Percentiles rank a stretch among this genome's conserved stretches.
Evolutionary conservation across 768 basidiomycete genomes (phyloP).

Genomic region (Tulasnella sp.): DNA sequence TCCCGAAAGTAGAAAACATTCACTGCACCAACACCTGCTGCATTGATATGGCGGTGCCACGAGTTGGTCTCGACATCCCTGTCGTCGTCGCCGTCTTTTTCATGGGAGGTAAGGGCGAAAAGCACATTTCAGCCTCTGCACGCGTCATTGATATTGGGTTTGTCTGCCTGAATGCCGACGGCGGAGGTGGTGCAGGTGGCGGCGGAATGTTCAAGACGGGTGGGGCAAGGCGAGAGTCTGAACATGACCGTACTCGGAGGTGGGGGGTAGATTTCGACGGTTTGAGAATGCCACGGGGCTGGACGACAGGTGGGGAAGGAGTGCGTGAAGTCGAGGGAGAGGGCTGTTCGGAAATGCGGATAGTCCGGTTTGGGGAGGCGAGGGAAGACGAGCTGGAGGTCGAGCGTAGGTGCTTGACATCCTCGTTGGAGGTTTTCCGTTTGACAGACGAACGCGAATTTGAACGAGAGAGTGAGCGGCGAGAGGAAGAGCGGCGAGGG

Average conservation of each 20-base stretch:
- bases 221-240: too few relatives aligned
- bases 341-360: background rate
- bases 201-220: too few relatives aligned
- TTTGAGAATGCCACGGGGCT: constrained; percentile 7
- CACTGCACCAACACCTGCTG: too few relatives aligned
- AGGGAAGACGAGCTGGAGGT: background rate
- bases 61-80: too few relatives aligned
- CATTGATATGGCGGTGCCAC: too few relatives aligned
- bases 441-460: background rate
- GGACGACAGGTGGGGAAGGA: background rate
- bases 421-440: background rate
- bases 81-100: too few relatives aligned
- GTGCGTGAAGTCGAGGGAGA: background rate
- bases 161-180: too few relatives aligned
- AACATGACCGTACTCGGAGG: background rate
- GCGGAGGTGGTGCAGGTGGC: too few relatives aligned
- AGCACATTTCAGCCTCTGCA: too few relatives aligned
- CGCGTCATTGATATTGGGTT: too few relatives aligned
- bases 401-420: background rate
- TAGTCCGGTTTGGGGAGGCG: background rate
- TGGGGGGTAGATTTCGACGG: background rate
- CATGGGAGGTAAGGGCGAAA: too few relatives aligned
- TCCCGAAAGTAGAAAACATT: too few relatives aligned
- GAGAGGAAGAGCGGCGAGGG: background rate
- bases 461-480: background rate